Percentiles rank a stretch among this genome's conserved stretches.
These are phyloP conservation scores for Entomortierella lignicola DNA, from an alignment of 192 early-diverging fungal genomes.

Conservation along the genomic window DNA sequence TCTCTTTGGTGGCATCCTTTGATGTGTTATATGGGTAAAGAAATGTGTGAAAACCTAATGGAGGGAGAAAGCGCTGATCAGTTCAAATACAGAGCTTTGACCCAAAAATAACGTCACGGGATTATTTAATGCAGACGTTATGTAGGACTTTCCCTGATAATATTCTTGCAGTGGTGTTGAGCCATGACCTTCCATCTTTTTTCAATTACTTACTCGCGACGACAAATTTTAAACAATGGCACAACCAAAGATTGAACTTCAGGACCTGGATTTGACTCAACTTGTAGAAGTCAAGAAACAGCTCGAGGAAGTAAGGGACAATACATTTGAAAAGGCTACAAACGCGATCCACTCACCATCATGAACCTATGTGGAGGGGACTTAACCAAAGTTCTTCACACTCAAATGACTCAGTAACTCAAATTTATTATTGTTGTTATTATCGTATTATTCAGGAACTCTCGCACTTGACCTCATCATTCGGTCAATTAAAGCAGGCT, in stretches of 20 bases:
- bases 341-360: background rate
- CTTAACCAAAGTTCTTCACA: too few species aligned
- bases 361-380: background rate
- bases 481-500: conserved; percentile 87
- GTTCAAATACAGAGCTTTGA: too few species aligned
- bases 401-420: background rate
- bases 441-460: conserved; percentile 75
- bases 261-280: conserved; percentile 85
- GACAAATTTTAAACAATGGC: conserved; percentile 9
- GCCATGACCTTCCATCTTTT: too few species aligned
- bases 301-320: conserved; percentile 85
- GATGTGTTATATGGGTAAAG: background rate
- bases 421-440: background rate
- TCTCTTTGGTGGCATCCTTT: conserved; percentile 48
- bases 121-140: too few species aligned
- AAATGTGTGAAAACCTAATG: background rate
- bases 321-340: background rate
- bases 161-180: too few species aligned
- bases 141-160: too few species aligned
- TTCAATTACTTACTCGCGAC: too few species aligned
- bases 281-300: conserved; percentile 85
- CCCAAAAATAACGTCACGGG: too few species aligned
- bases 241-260: conserved; percentile 74
- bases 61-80: background rate
- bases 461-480: conserved; percentile 85